Evolutionary conservation across 176 grass and related monocot genomes (phyloP), one percentile per base, ranked within the genome.

Genomic region (Musa itinerans): DNA sequence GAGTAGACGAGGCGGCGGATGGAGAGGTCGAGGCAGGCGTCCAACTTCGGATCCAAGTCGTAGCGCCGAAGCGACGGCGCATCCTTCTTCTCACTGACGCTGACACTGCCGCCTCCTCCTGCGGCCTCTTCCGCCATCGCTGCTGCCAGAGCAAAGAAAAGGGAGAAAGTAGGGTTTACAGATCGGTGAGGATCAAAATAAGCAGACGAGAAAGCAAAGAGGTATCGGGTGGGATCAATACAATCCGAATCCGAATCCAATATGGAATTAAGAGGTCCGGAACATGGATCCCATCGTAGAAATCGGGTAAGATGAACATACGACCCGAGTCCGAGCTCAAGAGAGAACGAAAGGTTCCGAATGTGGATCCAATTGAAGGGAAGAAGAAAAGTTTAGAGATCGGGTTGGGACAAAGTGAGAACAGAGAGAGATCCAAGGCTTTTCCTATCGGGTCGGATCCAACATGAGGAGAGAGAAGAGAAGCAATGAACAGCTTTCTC

Each of bases 1-100:
- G 77, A 78, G 77, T 78, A 78, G 63, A 78, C 23, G 52, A 69
- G 23, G 9, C 77, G 77, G 65, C 77, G 77, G 52, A 56, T 55
- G 52, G 77, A 55, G 52, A 78, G 77, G 64, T 78, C 77, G 51
- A 78, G 50, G 65, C 77, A 78, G 10, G 77, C 77, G 14, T 78
- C 77, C 77, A 65, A 58, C 52, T 78, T 78, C 4, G 77, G 63
- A 21, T 78, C 77, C 63, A 78, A 52, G 3, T 10, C 26, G 77
- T 78, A 58, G 23, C 63, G 24, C 24, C 22, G 11, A 26, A 23
- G 4, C 22, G 21, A 20, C 2, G 22, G 9, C 23, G 63, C 63
- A 8, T 3, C 63, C 10, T 11, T 12, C 63, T 65, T 20, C 17
- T 43, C 34, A 5, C 34, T 43, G 29, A 34, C 4, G 29, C 29